Conservation (phyloP, 2,329 filamentous ascomycete species). For the Aspergillus costaricaensis region DNA sequence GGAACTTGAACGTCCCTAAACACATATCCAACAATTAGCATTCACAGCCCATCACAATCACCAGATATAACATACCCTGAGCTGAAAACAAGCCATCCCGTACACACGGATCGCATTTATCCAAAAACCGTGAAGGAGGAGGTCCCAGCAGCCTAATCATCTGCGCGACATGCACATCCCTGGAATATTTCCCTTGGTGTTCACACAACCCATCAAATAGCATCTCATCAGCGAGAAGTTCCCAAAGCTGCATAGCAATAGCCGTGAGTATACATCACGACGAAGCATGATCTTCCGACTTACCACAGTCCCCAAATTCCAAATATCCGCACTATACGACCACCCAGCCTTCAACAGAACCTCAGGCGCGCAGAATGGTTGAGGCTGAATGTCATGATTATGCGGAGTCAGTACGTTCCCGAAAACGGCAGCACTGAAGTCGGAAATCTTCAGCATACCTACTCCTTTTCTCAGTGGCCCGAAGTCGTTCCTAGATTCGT, state of each 20-base stretch:
- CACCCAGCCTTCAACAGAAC: conserved; percentile 33
- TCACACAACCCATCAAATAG: conserved; percentile 29
- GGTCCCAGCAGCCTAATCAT: conserved; percentile 28
- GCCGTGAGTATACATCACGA: not conserved
- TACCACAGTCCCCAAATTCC: conserved; percentile 35
- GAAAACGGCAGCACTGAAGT: conserved; percentile 33
- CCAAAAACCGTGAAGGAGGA: conserved; percentile 19
- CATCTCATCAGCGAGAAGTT: conserved; percentile 31
- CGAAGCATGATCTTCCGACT: not conserved
- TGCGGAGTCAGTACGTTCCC: conserved; percentile 29
- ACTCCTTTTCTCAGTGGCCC: conserved; percentile 25
- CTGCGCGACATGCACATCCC: conserved; percentile 27
- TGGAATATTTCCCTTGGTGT: conserved; percentile 15
- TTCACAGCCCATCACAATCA: not conserved
- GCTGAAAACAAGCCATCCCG: conserved; percentile 13
- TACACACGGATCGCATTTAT: conserved; percentile 11
- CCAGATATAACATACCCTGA: conserved; percentile 17
- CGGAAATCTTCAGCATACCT: conserved; percentile 28
- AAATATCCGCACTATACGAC: conserved; percentile 39
- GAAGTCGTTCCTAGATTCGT: conserved; percentile 30
- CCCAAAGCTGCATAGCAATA: conserved; percentile 30
- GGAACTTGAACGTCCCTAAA: conserved; percentile 25
- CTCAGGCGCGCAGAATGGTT: conserved; percentile 34
- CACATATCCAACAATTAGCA: not conserved
- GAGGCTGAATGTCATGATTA: conserved; percentile 48